Evolutionary conservation across 2,329 filamentous ascomycete species (phyloP), one percentile per base, ranked within the genome.

Genomic region (Macroventuria anomochaeta): DNA sequence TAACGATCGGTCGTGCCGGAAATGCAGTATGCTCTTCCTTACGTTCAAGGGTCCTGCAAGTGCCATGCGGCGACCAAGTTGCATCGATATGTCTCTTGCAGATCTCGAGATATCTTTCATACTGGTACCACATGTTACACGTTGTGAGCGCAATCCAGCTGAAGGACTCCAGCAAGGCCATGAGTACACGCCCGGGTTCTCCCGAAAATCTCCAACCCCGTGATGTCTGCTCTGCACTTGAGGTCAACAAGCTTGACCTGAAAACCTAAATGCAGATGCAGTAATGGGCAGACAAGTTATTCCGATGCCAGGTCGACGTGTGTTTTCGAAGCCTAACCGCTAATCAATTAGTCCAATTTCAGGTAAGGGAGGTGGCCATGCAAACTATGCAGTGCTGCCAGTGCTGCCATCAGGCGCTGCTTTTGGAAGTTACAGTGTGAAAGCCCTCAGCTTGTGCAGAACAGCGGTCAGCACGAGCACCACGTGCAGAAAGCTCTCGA

Each of bases 381-480:
- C 31, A 32, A n/a, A 20, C 8, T 34, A 33, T 48, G 51, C 43
- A 39, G 25, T 48, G 51, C 43, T 36, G 38, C 33, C 21, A 23
- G 23, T n/a, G n/a, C n/a, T n/a, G n/a, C n/a, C n/a, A n/a, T n/a
- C n/a, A n/a, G 25, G 28, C 12, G 11, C 34, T 46, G 39, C 26
- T 48, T 48, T 40, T 32, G 39, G 39, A n/a, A n/a, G 34, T 13
- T 26, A 26, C 29, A 34, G 17, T 34, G 46, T 40, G 34, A 40
- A 54, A 28, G n/a, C 26, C 15, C 33, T 10, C 10, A 26, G 28
- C 29, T 11, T 36, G 34, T 54, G 51, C 51, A 54, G 51, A 54
- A 46, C 28, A 54, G 51, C 51, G 51, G 51, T 54, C 51, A 49
- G 32, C 41, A 36, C 25, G 23, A 32, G 49, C 36, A 29, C 18